Conservation (phyloP, 371 early-diverging fungal species). For the Gilbertella persicaria region DNA sequence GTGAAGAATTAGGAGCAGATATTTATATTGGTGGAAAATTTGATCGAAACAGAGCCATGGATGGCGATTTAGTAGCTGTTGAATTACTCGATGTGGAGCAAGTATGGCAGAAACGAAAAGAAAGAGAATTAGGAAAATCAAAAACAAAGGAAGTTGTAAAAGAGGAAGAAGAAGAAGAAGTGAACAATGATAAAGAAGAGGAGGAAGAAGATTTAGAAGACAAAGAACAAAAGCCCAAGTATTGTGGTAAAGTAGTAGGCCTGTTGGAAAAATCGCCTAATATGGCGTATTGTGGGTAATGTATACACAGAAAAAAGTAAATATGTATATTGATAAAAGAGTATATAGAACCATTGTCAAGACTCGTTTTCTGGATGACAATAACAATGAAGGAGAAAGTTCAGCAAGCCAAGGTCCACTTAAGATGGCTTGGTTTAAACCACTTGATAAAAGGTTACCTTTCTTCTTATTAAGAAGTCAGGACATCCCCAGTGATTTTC, state of each 20-base stretch:
- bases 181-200: constrained; percentile 2
- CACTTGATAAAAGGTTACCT: constrained; percentile 73
- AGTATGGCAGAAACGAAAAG: constrained; percentile 43
- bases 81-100: constrained; percentile 62
- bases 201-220: constrained; percentile 16
- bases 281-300: constrained; percentile 54
- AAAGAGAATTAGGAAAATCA: constrained; percentile 34
- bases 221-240: constrained; percentile 47
- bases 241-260: constrained; percentile 61
- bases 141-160: neutral
- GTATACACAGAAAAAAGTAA: neutral
- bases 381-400: neutral
- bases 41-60: constrained; percentile 79
- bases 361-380: neutral
- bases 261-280: constrained; percentile 49
- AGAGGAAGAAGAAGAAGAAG: constrained; percentile 1
- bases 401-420: constrained; percentile 9
- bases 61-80: constrained; percentile 80
- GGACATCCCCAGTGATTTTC: constrained; percentile 57
- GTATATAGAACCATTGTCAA: neutral
- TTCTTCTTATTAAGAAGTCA: constrained; percentile 62
- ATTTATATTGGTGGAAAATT: constrained; percentile 70
- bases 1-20: constrained; percentile 57
- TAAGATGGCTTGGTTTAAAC: constrained; percentile 74
- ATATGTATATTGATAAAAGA: neutral